Percentiles rank a stretch among this genome's conserved stretches.
Evolutionary conservation across 352 stramenopile species (phyloP).

Genomic region (Phytophthora ramorum): DNA sequence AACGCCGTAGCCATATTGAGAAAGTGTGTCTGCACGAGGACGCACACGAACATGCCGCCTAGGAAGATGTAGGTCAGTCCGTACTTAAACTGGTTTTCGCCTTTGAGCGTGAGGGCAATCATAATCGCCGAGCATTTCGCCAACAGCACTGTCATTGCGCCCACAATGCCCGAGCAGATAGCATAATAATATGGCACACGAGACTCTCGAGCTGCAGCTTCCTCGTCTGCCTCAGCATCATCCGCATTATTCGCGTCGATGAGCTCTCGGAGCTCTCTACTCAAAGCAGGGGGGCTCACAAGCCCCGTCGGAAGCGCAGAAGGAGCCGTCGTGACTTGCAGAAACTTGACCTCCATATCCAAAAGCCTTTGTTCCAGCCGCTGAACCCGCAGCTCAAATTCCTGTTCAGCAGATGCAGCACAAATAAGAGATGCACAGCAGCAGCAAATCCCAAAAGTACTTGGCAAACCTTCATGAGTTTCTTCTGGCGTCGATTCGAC

Average conservation of each 20-base stretch:
- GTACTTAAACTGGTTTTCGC: slow-evolving; percentile 89
- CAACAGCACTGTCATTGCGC: slow-evolving; percentile 83
- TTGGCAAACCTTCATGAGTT: slow-evolving; percentile 67
- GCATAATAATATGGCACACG: slow-evolving; percentile 88
- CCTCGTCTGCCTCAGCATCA: slow-evolving; percentile 41
- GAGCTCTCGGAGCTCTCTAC: slow-evolving; percentile 41
- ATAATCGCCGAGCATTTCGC: slow-evolving; percentile 89
- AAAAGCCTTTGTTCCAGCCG: slow-evolving; percentile 72
- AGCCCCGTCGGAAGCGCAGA: slow-evolving; percentile 22
- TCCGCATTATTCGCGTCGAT: slow-evolving; percentile 34
- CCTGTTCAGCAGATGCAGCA: slow-evolving; percentile 25
- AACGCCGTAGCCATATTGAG: slow-evolving; percentile 86
- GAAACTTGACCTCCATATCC: slow-evolving; percentile 68
- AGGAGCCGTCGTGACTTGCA: slow-evolving; percentile 41
- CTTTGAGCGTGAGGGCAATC: slow-evolving; percentile 83
- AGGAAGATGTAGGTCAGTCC: slow-evolving; percentile 87
- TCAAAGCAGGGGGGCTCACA: slow-evolving; percentile 32
- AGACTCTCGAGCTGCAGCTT: slow-evolving; percentile 39
- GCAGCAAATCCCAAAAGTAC: background rate
- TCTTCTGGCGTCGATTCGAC: slow-evolving; percentile 83
- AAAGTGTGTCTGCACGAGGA: slow-evolving; percentile 89
- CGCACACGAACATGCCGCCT: slow-evolving; percentile 86
- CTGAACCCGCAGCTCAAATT: slow-evolving; percentile 73
- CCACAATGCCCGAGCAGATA: slow-evolving; percentile 87
- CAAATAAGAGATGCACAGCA: background rate